A percentile compares a stretch with the other conserved stretches of the same genome.
phyloP scores from a whole-genome alignment of 495 filamentous ascomycete species.

The Penicillium bialowiezense region DNA sequence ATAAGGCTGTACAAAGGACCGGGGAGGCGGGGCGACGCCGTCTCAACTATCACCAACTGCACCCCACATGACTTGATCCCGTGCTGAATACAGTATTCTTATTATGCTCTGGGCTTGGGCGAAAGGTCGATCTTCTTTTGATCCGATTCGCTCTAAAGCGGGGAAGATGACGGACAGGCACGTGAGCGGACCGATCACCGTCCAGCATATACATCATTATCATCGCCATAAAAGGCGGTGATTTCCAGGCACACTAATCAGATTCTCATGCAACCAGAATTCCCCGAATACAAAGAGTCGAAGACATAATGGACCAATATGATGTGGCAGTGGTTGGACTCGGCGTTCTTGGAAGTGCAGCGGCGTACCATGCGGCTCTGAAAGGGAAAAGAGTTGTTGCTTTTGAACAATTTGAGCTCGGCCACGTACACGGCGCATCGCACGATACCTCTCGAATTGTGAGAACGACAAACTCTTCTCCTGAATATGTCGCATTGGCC shows the following conservation, averaged over 20 bases:
- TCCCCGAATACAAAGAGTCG: background rate
- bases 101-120: no score
- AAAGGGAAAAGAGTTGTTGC: constrained; percentile 13
- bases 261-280: background rate
- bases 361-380: constrained; percentile 12
- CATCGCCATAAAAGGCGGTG: no score
- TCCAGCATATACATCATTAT: background rate
- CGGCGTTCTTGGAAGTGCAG: constrained; percentile 16
- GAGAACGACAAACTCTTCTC: constrained; percentile 9
- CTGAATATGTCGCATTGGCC: constrained; percentile 15
- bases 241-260: no score
- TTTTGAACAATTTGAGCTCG: constrained; percentile 16
- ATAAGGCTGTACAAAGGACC: no score
- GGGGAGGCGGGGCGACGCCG: no score
- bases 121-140: no score
- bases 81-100: no score
- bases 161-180: background rate
- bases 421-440: constrained; percentile 17
- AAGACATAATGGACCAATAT: constrained; percentile 11
- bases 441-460: constrained; percentile 19
- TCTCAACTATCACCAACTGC: no score
- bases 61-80: no score
- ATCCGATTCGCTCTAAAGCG: no score
- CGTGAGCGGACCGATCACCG: constrained; percentile 3
- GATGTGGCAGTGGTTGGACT: constrained; percentile 17